Base-by-base conservation (phyloP, 2,329 filamentous ascomycete species). In the Raffaelea albimanens region DNA sequence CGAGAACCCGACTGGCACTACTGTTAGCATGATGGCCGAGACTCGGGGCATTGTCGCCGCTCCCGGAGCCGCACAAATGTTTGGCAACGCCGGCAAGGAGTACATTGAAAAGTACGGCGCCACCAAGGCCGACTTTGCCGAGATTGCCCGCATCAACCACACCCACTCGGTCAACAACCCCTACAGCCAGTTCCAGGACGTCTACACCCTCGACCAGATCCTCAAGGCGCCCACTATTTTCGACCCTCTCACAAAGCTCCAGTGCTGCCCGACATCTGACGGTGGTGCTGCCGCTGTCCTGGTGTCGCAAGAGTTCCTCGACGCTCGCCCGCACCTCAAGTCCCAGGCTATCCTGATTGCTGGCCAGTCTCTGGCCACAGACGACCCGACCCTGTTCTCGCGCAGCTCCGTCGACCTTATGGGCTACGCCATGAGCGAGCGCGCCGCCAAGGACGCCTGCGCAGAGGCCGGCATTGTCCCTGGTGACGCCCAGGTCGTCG, bases 81-180 rank as follows among this genome's bases (percentile, higher is more conserved):
- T 97, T 64, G 93, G 90, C 36, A 97, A 97, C 60, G 91, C 90
- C 14, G 91, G 91, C 2, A 68, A 81, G 45, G 91, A 97, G 69
- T 96, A 97, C 63, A 96, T 94, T 72, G 89, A 96, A 71, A 91
- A 87, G 59, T 89, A 87, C 65, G 91, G 90, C 48, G 93, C 91
- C 50, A 86, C 75, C 59, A 61, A 76, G 11, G 82, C 86, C 57
- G 91, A 97, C 72, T 96, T 97, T 66, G 91, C 87, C 31, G 91
- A 97, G 70, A 96, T 97, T 60, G 91, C 81, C 10, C 82, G 91
- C 56, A 68, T 97, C 63, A 97, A 95, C 73, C 91, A 97, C 67
- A 82, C 82, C 53, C 93, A 98, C 75, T 90, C 83, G 20, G 84
- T 84, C 64, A 80, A 84, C 56, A 97, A 97, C 73, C 91, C 91